Percentiles rank a stretch among this genome's conserved stretches.
Evolutionary conservation across 306 rosid genomes (phyloP).

Genomic region (Vigna angularis): DNA sequence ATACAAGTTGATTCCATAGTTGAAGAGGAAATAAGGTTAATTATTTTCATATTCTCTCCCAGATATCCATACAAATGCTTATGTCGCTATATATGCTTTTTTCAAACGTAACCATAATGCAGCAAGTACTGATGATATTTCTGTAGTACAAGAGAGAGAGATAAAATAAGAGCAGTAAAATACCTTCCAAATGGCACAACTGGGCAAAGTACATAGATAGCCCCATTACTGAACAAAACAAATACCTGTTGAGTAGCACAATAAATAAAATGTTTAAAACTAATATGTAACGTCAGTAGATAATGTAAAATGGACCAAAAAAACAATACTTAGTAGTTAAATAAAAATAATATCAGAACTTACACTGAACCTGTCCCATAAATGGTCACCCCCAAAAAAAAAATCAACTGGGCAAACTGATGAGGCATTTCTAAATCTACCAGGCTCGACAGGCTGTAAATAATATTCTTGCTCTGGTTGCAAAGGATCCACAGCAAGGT

Average conservation of each 20-base stretch:
- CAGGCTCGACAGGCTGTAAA: constrained; percentile 83
- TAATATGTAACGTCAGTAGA: constrained; percentile 26
- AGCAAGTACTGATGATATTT: constrained; percentile 19
- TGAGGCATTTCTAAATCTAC: constrained; percentile 81
- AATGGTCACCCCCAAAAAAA: constrained; percentile 94
- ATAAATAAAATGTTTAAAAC: constrained; percentile 25
- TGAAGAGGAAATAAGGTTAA: not conserved
- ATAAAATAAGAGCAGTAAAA: constrained; percentile 27
- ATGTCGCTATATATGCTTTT: not conserved
- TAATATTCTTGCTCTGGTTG: constrained; percentile 97
- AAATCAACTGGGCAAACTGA: constrained; percentile 91
- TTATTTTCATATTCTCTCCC: not conserved
- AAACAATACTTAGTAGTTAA: constrained; percentile 28
- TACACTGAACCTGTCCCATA: constrained; percentile 96
- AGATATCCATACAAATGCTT: not conserved
- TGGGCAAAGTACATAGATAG: constrained; percentile 85
- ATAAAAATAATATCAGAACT: constrained; percentile 52
- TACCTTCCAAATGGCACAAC: constrained; percentile 98
- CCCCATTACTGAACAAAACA: constrained; percentile 81
- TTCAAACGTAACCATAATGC: not conserved
- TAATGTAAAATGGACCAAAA: constrained; percentile 20
- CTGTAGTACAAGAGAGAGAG: not conserved
- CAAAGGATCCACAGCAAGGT: constrained; percentile 75
- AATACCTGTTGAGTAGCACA: constrained; percentile 72
- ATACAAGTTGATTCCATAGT: not conserved